Conservation (phyloP, 495 filamentous ascomycete species). For the Neurospora hispaniola region DNA sequence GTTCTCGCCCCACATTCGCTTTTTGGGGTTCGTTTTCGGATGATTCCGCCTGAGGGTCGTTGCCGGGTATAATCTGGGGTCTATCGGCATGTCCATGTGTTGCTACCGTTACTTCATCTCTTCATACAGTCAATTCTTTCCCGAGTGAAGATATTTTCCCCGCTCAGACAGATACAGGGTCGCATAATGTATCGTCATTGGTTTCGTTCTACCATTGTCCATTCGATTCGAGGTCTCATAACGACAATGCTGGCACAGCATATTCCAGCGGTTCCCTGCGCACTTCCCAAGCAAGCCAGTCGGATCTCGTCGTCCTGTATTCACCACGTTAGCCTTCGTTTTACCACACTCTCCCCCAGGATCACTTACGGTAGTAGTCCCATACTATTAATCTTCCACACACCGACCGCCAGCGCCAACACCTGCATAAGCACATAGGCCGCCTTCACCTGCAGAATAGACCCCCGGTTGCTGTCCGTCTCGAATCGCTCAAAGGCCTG, state of each 20-base stretch:
- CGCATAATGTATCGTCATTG: neutral
- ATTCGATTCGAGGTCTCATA: neutral
- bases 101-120: neutral
- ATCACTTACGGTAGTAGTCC: constrained; percentile 69
- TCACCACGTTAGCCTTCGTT: neutral
- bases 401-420: constrained; percentile 66
- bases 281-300: constrained; percentile 92
- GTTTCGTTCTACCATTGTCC: neutral
- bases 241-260: constrained; percentile 47
- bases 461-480: constrained; percentile 60
- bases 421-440: constrained; percentile 84
- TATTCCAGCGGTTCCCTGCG: constrained; percentile 66
- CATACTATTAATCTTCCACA: constrained; percentile 98
- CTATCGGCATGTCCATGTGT: neutral
- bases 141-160: no score
- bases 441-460: constrained; percentile 69
- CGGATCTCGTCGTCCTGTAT: constrained; percentile 75
- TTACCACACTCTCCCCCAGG: neutral
- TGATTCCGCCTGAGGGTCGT: neutral
- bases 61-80: neutral
- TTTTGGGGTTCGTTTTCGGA: neutral
- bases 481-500: constrained; percentile 80
- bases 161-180: neutral
- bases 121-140: neutral
- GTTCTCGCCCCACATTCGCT: neutral